phyloP scores from a whole-genome alignment of 108 stramenopile genomes.

The Skeletonema grethae region DNA sequence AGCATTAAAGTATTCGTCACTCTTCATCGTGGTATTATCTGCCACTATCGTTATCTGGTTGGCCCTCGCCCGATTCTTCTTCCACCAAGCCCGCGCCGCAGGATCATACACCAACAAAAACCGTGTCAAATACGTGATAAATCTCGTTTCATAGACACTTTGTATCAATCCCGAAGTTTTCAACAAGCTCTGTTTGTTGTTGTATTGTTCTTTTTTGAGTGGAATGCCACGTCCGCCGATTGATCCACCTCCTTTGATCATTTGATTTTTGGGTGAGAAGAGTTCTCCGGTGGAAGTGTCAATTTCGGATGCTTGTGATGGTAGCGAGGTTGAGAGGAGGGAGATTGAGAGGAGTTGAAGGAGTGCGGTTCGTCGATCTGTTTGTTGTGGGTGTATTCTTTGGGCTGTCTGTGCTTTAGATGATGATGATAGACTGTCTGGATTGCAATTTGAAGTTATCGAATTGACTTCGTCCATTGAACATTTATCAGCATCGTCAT shows the following conservation, averaged over 20 bases:
- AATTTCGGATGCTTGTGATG: slow-evolving; percentile 44
- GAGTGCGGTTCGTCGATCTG: slow-evolving; percentile 11
- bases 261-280: slow-evolving; percentile 68
- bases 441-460: neutral
- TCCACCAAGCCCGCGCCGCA: slow-evolving; percentile 77
- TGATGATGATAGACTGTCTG: neutral
- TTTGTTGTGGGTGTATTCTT: neutral
- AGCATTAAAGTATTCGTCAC: slow-evolving; percentile 4
- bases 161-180: slow-evolving; percentile 57
- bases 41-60: neutral
- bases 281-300: slow-evolving; percentile 60
- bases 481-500: neutral
- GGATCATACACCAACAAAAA: slow-evolving; percentile 87
- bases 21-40: slow-evolving; percentile 3
- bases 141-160: slow-evolving; percentile 78
- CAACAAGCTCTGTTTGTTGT: slow-evolving; percentile 13
- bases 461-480: neutral
- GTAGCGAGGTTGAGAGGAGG: neutral
- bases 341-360: slow-evolving; percentile 13
- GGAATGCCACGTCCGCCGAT: slow-evolving; percentile 46
- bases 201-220: slow-evolving; percentile 10
- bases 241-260: slow-evolving; percentile 65
- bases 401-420: neutral
- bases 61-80: slow-evolving; percentile 9
- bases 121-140: slow-evolving; percentile 80